These are phyloP conservation scores for Lasiodiplodia sp. DNA, from an alignment of 2,329 filamentous ascomycete species.

Conservation along the genomic window DNA sequence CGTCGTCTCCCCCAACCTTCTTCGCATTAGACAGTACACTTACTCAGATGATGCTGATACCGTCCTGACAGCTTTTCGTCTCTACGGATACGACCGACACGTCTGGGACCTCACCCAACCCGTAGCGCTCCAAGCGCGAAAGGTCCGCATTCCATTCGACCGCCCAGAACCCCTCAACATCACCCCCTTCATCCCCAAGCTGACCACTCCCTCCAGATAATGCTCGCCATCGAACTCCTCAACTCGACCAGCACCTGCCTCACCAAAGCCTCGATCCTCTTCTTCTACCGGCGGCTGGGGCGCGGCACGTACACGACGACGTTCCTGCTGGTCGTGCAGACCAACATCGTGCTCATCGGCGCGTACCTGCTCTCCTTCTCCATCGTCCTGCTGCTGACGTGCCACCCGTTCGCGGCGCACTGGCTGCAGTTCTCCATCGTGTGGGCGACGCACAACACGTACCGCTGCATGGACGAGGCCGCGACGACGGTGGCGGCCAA, in stretches of 20 bases:
- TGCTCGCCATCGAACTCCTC: slow-evolving; percentile 38
- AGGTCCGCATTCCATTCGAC: neutral
- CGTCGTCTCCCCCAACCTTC: neutral
- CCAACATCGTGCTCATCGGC: slow-evolving; percentile 48
- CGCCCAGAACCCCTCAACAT: too few relatives aligned
- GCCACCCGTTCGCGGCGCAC: slow-evolving; percentile 49
- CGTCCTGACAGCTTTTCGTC: neutral
- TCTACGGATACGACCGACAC: slow-evolving; percentile 27
- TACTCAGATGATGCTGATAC: neutral
- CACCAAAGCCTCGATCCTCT: slow-evolving; percentile 44
- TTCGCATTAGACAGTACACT: neutral
- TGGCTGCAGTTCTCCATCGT: slow-evolving; percentile 47
- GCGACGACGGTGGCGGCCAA: slow-evolving; percentile 49
- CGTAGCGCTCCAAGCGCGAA: slow-evolving; percentile 12
- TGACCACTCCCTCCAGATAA: neutral
- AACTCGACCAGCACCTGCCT: slow-evolving; percentile 41
- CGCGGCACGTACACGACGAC: slow-evolving; percentile 42
- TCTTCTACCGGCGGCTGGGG: slow-evolving; percentile 54
- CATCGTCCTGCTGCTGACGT: slow-evolving; percentile 46
- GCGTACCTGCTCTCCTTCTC: slow-evolving; percentile 49
- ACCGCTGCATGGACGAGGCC: slow-evolving; percentile 47
- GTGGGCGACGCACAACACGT: slow-evolving; percentile 1
- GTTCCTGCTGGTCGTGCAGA: slow-evolving; percentile 49
- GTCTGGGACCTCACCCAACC: slow-evolving; percentile 22
- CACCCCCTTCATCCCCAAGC: too few relatives aligned